Evolutionary conservation across 208 protist genomes (phyloP).

Genomic region (Zelonia costaricensis): DNA sequence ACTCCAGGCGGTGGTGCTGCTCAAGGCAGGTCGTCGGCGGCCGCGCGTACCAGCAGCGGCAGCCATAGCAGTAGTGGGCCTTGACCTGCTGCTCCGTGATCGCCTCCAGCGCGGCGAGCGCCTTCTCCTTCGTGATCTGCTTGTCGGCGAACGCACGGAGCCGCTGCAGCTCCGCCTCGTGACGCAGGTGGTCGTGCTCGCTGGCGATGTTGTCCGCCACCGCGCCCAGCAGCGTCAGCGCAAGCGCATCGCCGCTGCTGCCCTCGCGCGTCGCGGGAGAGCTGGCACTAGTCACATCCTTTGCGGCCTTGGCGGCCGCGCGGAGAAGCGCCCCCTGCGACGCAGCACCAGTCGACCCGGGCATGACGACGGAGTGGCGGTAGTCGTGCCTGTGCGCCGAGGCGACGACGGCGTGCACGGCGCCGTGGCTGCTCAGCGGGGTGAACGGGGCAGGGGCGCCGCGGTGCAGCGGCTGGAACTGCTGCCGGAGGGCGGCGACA

Average conservation of each 20-base stretch:
- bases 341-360: conserved; percentile 2
- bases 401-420: conserved; percentile 23
- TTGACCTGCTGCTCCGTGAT: conserved; percentile 60
- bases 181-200: conserved; percentile 49
- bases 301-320: conserved; percentile 19
- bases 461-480: conserved; percentile 39
- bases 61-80: conserved; percentile 64
- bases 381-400: conserved; percentile 12
- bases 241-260: not conserved
- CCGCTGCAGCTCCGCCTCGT: conserved; percentile 32
- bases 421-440: conserved; percentile 9
- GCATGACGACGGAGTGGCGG: conserved; percentile 13
- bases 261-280: not conserved
- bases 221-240: conserved; percentile 25
- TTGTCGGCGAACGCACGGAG: conserved; percentile 54
- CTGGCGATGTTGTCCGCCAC: conserved; percentile 50
- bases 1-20: conserved; percentile 52
- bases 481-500: conserved; percentile 23
- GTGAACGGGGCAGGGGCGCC: conserved; percentile 23
- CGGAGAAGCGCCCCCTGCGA: conserved; percentile 18
- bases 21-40: conserved; percentile 53
- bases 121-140: conserved; percentile 61
- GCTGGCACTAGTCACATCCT: not conserved
- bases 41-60: conserved; percentile 57
- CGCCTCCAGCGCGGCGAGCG: conserved; percentile 41